phyloP scores from a whole-genome alignment of 768 basidiomycete species.

The Crepidotus variabilis region DNA sequence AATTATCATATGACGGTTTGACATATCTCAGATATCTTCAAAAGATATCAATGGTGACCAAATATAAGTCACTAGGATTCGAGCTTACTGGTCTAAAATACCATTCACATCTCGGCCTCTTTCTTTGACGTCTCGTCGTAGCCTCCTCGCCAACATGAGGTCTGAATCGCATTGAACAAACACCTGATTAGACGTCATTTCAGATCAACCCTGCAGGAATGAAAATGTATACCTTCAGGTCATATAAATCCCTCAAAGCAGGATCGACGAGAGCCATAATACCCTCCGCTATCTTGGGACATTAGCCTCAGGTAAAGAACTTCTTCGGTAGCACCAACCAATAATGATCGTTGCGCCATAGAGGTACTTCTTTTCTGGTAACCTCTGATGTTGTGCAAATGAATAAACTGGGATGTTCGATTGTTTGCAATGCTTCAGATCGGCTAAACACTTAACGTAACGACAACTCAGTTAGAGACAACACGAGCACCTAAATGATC shows the following conservation, averaged over 20 bases:
- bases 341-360: conserved; percentile 95
- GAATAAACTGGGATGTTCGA: conserved; percentile 94
- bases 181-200: conserved; percentile 37
- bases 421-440: conserved; percentile 80
- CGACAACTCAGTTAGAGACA: background rate
- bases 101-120: conserved; percentile 84
- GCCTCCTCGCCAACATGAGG: conserved; percentile 93
- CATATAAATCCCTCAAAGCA: conserved; percentile 74
- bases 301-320: background rate
- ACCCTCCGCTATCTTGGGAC: conserved; percentile 62
- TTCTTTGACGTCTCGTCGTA: conserved; percentile 84
- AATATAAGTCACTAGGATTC: background rate
- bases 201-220: background rate
- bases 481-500: background rate
- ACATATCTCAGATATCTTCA: conserved; percentile 88
- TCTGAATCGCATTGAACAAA: conserved; percentile 95
- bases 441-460: conserved; percentile 64
- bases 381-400: conserved; percentile 84
- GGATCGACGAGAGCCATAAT: conserved; percentile 89
- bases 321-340: conserved; percentile 32
- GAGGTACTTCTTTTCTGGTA: conserved; percentile 77
- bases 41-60: background rate
- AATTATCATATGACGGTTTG: conserved; percentile 92
- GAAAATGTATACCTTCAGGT: conserved; percentile 65
- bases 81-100: conserved; percentile 77